phyloP scores from a whole-genome alignment of 2,329 filamentous ascomycete species.

The Fusarium marasasianum region DNA sequence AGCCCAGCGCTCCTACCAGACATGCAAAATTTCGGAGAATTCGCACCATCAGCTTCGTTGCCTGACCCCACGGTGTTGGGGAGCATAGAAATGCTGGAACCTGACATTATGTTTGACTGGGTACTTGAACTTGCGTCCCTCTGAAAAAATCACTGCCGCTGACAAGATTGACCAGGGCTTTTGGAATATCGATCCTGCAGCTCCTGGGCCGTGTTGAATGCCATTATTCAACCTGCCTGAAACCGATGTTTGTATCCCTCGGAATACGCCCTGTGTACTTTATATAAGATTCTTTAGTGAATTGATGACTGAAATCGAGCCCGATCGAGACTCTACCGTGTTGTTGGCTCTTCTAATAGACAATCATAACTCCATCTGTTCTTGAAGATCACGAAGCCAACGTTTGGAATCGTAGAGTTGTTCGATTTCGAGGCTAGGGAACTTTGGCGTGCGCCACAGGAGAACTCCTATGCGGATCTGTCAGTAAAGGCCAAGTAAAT shows the following conservation, averaged over 20 bases:
- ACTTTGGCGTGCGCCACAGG: background rate
- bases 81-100: background rate
- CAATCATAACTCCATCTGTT: too few relatives aligned
- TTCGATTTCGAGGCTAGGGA: background rate
- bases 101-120: background rate
- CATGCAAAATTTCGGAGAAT: background rate
- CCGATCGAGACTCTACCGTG: rapidly evolving
- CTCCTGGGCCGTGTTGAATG: background rate
- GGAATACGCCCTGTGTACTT: background rate
- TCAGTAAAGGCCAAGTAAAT: background rate
- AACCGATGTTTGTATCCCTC: background rate
- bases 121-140: background rate
- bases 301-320: background rate
- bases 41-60: background rate
- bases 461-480: too few relatives aligned
- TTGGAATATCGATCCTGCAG: background rate
- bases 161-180: background rate
- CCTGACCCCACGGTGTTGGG: background rate
- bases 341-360: background rate
- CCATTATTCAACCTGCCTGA: background rate
- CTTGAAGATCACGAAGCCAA: background rate
- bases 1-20: background rate
- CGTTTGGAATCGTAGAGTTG: background rate
- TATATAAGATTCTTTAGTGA: rapidly evolving
- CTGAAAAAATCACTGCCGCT: background rate